These are phyloP conservation scores for Oemleria cerasiformis DNA, from an alignment of 306 rosid species.

Conservation along the genomic window DNA sequence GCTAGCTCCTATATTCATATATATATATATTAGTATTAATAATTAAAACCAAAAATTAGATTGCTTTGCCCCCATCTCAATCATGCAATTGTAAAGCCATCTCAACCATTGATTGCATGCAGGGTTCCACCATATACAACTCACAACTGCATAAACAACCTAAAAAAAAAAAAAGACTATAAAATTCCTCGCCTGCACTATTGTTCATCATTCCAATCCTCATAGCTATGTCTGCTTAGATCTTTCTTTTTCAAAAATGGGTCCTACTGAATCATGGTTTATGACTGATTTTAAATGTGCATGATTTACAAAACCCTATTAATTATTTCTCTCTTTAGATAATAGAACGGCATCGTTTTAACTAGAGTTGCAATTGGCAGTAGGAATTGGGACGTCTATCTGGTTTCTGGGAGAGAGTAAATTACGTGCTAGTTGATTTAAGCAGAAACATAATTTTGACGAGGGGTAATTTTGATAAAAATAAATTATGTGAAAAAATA, in stretches of 20 bases:
- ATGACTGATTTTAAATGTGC: background rate
- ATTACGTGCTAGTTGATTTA: too few species aligned
- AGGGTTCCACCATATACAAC: conserved; percentile 5
- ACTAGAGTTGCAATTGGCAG: background rate
- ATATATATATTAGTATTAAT: too few species aligned
- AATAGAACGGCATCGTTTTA: background rate
- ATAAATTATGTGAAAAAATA: too few species aligned
- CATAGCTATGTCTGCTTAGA: background rate
- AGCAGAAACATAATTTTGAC: too few species aligned
- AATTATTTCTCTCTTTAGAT: background rate
- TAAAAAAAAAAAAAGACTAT: background rate
- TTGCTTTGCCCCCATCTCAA: conserved; percentile 46
- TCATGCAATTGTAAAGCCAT: conserved; percentile 29
- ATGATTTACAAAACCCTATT: too few species aligned
- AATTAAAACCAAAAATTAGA: conserved; percentile 36
- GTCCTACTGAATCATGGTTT: conserved; percentile 1
- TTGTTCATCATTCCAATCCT: conserved; percentile 2
- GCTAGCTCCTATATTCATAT: conserved; percentile 19
- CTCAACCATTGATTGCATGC: background rate
- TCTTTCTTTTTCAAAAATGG: background rate
- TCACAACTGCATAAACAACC: conserved; percentile 15
- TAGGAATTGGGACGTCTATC: too few species aligned
- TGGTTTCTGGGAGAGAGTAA: too few species aligned
- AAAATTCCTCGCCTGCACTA: conserved; percentile 9
- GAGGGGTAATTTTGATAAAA: too few species aligned